A percentile compares a stretch with the other conserved stretches of the same genome.
phyloP scores from a whole-genome alignment of 495 filamentous ascomycete species.

The Aspergillus avenaceus region DNA sequence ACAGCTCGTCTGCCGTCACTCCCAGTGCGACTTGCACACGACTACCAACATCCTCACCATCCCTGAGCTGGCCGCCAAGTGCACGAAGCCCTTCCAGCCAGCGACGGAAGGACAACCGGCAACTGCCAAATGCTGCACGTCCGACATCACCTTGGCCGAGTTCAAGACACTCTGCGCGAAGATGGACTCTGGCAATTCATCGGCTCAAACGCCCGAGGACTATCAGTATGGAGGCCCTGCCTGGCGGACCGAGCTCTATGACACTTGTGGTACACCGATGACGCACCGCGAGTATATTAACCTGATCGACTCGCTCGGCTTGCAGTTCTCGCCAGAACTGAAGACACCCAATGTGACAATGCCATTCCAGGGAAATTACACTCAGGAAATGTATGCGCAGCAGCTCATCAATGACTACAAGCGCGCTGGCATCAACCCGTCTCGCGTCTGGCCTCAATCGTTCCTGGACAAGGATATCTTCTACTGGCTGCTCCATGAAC shows the following conservation, averaged over 20 bases:
- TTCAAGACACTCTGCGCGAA: constrained; percentile 58
- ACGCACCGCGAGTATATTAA: constrained; percentile 50
- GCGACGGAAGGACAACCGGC: constrained; percentile 38
- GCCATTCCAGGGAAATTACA: constrained; percentile 58
- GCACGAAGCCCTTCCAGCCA: constrained; percentile 55
- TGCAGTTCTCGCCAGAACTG: constrained; percentile 58
- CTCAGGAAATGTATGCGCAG: constrained; percentile 52
- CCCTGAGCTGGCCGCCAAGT: constrained; percentile 55
- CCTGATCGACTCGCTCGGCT: constrained; percentile 45
- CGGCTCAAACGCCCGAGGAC: constrained; percentile 47
- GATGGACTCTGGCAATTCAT: constrained; percentile 55
- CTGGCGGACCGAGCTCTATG: constrained; percentile 57
- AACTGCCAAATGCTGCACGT: constrained; percentile 57
- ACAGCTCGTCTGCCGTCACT: constrained; percentile 59
- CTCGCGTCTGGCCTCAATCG: constrained; percentile 55
- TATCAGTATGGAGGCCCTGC: constrained; percentile 49
- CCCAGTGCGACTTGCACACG: constrained; percentile 59
- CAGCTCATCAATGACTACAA: constrained; percentile 58
- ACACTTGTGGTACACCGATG: constrained; percentile 50
- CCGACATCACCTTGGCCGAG: constrained; percentile 56
- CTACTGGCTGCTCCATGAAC: constrained; percentile 58
- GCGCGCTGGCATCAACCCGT: constrained; percentile 44
- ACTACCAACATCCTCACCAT: constrained; percentile 58
- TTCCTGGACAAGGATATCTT: constrained; percentile 57
- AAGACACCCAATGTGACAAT: constrained; percentile 56